Evolutionary conservation across 768 basidiomycete species (phyloP), one percentile per base, ranked within the genome.

Genomic region (Boletus coccyginus): DNA sequence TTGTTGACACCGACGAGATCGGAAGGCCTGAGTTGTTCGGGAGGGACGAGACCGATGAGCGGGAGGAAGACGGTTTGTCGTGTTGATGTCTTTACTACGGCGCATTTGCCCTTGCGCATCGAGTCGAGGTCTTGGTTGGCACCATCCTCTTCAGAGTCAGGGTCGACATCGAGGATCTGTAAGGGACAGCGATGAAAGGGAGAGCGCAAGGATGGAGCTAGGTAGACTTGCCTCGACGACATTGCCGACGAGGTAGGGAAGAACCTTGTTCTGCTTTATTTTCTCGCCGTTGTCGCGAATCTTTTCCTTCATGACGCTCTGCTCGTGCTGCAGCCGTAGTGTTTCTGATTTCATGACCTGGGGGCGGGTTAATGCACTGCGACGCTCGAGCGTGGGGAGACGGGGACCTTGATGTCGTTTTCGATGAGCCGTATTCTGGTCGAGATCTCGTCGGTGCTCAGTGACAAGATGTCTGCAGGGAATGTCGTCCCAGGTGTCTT

Each of bases 1-100:
- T 99, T 99, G 79, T 99, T 98, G 48, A 98, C 96, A 60, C 97
- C 97, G 63, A 99, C 95, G 46, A 99, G 85, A 74, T 98, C 97
- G 43, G 90, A 81, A 5, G 96, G 96, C 65, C 81, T 87, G 58
- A 99, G 86, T 63, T 92, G 77, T 57, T 95, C 92, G 44, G 94
- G 84, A 21, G 96, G 92, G 27, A 98, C 97, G 54, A 99, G 91
- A 56, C 97, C 97, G 62, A 98, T 95, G 67, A 99, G 84, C 14
- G 97, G 97, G 14, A 99, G 85, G 79, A 99, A 99, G 42, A 99
- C 94, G 45, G 97, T 98, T 76, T 97, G 97, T 57, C 97, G 88
- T 9, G 96, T 98, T 1, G 94, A 95, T 6, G 97, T 98, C 77
- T 99, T 99, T 78, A 98, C 94, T 51, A 98, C 96, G 16, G 97